Conservation (phyloP, 2,329 filamentous ascomycete species). For the Lasiodiplodia citricola region DNA sequence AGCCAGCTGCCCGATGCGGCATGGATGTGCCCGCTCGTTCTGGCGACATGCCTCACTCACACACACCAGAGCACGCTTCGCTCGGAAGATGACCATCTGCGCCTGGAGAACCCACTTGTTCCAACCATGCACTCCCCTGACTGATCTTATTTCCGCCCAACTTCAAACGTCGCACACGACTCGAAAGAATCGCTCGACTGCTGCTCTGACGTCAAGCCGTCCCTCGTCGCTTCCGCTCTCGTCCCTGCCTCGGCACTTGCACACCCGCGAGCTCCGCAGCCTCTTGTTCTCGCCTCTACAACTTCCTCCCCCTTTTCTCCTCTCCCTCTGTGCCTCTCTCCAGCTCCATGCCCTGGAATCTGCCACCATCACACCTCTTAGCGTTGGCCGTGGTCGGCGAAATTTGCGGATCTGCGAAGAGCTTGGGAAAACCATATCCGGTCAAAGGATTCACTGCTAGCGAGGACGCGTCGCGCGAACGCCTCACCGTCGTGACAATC, state of each 20-base stretch:
- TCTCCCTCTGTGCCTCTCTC: not conserved
- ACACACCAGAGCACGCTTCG: not conserved
- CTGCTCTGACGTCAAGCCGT: not conserved
- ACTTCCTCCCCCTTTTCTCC: not conserved
- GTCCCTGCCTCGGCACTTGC: not conserved
- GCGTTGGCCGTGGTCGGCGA: not conserved
- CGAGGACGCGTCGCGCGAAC: not conserved
- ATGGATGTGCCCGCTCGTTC: not conserved
- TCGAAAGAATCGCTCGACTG: not conserved
- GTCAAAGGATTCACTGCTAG: not conserved
- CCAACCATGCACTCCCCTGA: constrained; percentile 11
- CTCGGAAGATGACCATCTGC: too few species aligned
- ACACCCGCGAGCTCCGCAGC: not conserved
- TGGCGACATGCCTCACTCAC: not conserved
- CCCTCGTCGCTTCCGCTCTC: not conserved
- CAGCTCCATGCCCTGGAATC: not conserved
- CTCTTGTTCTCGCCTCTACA: not conserved
- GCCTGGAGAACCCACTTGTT: not conserved
- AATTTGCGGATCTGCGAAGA: not conserved
- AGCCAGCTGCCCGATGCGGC: constrained; percentile 8
- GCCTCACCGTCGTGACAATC: not conserved
- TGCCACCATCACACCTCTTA: not conserved
- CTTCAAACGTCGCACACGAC: constrained; percentile 21
- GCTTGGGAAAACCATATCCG: constrained; percentile 9
- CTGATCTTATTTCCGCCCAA: constrained; percentile 8